These are phyloP conservation scores for Hanseniaspora uvarum DNA, from an alignment of 1,139 yeast species.

Conservation along the genomic window DNA sequence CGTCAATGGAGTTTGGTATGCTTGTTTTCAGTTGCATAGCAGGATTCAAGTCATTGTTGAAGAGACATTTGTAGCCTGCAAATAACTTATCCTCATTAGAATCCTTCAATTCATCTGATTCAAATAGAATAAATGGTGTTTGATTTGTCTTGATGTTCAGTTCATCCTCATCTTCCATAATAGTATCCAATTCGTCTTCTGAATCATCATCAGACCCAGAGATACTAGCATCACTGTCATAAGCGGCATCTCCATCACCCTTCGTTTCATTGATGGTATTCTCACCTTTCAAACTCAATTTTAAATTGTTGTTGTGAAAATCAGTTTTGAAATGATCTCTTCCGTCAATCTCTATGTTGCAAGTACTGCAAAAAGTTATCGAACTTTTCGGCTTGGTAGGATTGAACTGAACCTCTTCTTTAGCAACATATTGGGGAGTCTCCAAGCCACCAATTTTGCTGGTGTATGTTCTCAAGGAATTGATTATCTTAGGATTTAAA, in stretches of 20 bases:
- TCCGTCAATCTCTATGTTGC: conserved; percentile 27
- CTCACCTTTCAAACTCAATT: conserved; percentile 41
- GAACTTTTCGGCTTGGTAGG: conserved; percentile 8
- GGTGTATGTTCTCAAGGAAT: conserved; percentile 35
- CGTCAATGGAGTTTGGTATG: conserved; percentile 29
- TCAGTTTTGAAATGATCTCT: conserved; percentile 53
- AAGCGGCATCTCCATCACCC: conserved; percentile 29
- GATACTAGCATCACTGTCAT: conserved; percentile 46
- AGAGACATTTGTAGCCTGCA: conserved; percentile 62
- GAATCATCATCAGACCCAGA: conserved; percentile 44
- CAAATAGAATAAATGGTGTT: conserved; percentile 52
- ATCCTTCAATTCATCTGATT: conserved; percentile 37
- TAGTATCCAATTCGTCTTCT: conserved; percentile 28
- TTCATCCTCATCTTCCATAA: conserved; percentile 24
- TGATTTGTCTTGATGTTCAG: conserved; percentile 40
- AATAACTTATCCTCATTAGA: conserved; percentile 38
- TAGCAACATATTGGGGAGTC: not conserved
- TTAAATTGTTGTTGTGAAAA: conserved; percentile 50
- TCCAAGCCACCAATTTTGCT: conserved; percentile 31
- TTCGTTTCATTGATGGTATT: conserved; percentile 46
- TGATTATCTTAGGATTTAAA: conserved; percentile 36
- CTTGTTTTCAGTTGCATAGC: conserved; percentile 34
- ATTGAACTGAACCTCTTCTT: not conserved
- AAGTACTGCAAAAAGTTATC: conserved; percentile 22
- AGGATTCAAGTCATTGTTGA: conserved; percentile 40